Percentiles rank a stretch among this genome's conserved stretches.
Conservation (phyloP, 768 basidiomycete genomes). For the Serendipita sp. region DNA sequence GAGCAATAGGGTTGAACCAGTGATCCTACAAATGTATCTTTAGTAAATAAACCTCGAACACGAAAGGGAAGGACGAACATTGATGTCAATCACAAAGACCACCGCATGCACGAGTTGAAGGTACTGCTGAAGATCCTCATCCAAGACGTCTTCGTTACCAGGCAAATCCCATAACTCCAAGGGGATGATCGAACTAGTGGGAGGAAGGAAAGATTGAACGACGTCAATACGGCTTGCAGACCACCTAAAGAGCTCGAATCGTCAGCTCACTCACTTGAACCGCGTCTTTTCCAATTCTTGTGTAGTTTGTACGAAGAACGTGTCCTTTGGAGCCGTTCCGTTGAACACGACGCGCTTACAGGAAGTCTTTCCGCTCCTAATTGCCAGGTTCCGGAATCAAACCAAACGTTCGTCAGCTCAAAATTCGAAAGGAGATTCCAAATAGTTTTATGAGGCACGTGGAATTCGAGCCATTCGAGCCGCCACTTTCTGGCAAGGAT, state of each 20-base stretch:
- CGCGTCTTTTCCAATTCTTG: background rate
- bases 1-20: slow-evolving; percentile 5
- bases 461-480: background rate
- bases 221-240: background rate
- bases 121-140: background rate
- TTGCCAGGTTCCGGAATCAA: background rate
- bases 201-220: background rate
- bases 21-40: background rate
- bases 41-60: background rate
- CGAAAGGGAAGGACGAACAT: background rate
- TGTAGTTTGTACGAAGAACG: slow-evolving; percentile 1
- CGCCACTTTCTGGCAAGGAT: background rate
- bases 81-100: slow-evolving; percentile 3
- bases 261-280: background rate
- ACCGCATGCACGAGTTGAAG: background rate
- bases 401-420: background rate
- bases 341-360: slow-evolving; percentile 1
- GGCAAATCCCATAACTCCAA: slow-evolving; percentile 2
- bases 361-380: slow-evolving; percentile 5
- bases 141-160: background rate
- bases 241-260: too few species aligned
- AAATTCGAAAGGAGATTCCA: background rate
- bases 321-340: slow-evolving; percentile 1
- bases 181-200: background rate
- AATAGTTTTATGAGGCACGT: background rate